Evolutionary conservation across 495 filamentous ascomycete species (phyloP), one percentile per base, ranked within the genome.

Genomic region (Apodospora peruviana): DNA sequence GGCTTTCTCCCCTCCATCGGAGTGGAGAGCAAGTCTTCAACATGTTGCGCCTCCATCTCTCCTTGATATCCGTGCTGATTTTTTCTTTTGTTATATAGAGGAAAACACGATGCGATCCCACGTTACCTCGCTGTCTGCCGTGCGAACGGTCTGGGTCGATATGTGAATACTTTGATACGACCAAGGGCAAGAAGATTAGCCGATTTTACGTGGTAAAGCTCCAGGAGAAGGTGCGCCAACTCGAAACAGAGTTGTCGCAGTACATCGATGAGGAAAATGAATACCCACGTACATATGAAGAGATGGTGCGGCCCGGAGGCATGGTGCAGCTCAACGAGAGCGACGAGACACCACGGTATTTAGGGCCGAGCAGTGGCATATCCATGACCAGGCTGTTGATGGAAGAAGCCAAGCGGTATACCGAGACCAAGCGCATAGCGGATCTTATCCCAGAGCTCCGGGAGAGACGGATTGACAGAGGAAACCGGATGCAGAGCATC

Each of bases 121-220:
- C 87, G 14, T 79, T 97, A 39, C 91, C 91, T 36, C 83, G 84
- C 63, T 97, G 91, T 66, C 78, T 83, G n/a, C 89, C 90, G 12
- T 97, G 91, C 75, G 89, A 95, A 70, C 80, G 90, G 53, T 90
- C 86, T 50, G 90, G 90, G 57, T 83, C 88, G 34, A 77, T 78
- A 50, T 97, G 91, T 74, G 91, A 95, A 56, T 97, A 96, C 69
- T 95, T 82, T 66, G 91, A 97, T 65, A 86, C 89, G 2, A 75
- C 86, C 40, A 88, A 88, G 63, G 80, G 81, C 53, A 78, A 73
- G 54, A 88, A 81, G 51, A 86, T 96, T 52, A 81, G 87, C 40
- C 80, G 91, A 43, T 83, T 78, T 51, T 95, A 96, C 72, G 91
- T 97, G 37, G 84, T 95, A 38, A 83, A 82, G 49, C 78, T 97